Evolutionary conservation across 2,329 filamentous ascomycete genomes (phyloP).

Genomic region (Aspergillus aculeatinus): DNA sequence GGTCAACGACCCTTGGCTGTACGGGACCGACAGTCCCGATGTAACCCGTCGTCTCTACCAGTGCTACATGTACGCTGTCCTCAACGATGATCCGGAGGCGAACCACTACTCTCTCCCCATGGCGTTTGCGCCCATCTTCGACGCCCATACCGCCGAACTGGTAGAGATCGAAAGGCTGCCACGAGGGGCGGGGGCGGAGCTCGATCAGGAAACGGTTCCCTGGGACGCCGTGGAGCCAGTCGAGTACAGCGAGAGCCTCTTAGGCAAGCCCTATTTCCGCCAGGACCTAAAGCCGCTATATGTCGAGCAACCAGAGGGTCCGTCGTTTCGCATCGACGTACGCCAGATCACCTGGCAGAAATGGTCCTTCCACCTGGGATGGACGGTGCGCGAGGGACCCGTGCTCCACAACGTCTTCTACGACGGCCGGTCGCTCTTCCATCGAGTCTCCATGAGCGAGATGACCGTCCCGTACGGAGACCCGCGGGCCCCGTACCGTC

Average conservation of each 20-base stretch:
- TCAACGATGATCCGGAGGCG: constrained; percentile 36
- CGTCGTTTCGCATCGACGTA: constrained; percentile 33
- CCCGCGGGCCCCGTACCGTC: constrained; percentile 39
- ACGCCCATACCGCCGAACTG: constrained; percentile 47
- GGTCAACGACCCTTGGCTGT: constrained; percentile 7
- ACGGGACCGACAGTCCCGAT: background rate
- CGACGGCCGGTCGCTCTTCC: constrained; percentile 41
- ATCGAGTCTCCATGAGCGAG: constrained; percentile 44
- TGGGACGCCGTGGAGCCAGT: constrained; percentile 39
- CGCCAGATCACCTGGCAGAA: constrained; percentile 43
- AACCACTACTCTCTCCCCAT: constrained; percentile 61
- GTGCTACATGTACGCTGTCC: constrained; percentile 3
- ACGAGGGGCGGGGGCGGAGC: constrained; percentile 40
- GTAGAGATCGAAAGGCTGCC: constrained; percentile 53
- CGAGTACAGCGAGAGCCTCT: constrained; percentile 37
- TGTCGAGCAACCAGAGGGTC: constrained; percentile 38
- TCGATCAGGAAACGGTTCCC: constrained; percentile 34
- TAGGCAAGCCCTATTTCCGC: constrained; percentile 22
- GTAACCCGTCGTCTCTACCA: background rate
- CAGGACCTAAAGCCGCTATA: constrained; percentile 38
- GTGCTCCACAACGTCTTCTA: constrained; percentile 44
- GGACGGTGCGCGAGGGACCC: constrained; percentile 47
- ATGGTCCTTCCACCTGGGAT: constrained; percentile 45
- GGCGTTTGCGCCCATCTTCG: constrained; percentile 53
- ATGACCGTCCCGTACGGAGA: constrained; percentile 50